Evolutionary conservation across 2,329 filamentous ascomycete species (phyloP).

Genomic region (Tothia fuscella): DNA sequence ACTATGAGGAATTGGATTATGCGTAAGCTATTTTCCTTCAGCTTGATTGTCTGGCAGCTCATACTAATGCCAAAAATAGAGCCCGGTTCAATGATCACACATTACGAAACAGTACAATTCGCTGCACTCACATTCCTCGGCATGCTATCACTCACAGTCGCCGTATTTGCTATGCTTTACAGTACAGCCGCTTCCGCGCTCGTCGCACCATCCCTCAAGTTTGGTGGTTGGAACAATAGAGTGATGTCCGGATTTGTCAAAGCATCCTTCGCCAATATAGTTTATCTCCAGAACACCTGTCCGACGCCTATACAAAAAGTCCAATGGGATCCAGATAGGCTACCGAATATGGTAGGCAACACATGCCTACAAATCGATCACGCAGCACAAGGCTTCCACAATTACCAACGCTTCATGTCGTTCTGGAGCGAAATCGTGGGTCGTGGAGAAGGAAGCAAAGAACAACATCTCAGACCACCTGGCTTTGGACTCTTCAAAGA

Average conservation of each 20-base stretch:
- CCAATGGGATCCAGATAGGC: slow-evolving; percentile 26
- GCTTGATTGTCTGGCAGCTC: slow-evolving; percentile 37
- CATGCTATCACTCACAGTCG: slow-evolving; percentile 49
- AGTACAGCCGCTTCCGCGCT: slow-evolving; percentile 65
- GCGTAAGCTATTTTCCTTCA: slow-evolving; percentile 19
- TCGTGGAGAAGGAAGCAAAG: slow-evolving; percentile 30
- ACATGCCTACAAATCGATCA: slow-evolving; percentile 61
- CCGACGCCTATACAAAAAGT: slow-evolving; percentile 43
- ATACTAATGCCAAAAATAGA: slow-evolving; percentile 26
- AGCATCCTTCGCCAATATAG: slow-evolving; percentile 51
- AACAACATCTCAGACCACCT: slow-evolving; percentile 40
- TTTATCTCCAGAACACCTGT: slow-evolving; percentile 45
- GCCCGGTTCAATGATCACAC: slow-evolving; percentile 60
- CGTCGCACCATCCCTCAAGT: slow-evolving; percentile 59
- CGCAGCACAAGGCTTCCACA: slow-evolving; percentile 57
- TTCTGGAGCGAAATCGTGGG: slow-evolving; percentile 41
- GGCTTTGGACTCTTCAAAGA: slow-evolving; percentile 55
- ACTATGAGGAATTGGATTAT: slow-evolving; percentile 61
- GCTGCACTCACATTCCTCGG: slow-evolving; percentile 54
- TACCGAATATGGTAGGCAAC: slow-evolving; percentile 17
- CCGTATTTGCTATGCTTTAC: slow-evolving; percentile 58
- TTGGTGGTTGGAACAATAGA: slow-evolving; percentile 38
- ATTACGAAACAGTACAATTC: slow-evolving; percentile 53
- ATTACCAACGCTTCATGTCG: slow-evolving; percentile 49
- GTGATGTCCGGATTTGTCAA: slow-evolving; percentile 45